Base-by-base conservation (phyloP, 164 flowering plant genomes). In the Sedum album region DNA sequence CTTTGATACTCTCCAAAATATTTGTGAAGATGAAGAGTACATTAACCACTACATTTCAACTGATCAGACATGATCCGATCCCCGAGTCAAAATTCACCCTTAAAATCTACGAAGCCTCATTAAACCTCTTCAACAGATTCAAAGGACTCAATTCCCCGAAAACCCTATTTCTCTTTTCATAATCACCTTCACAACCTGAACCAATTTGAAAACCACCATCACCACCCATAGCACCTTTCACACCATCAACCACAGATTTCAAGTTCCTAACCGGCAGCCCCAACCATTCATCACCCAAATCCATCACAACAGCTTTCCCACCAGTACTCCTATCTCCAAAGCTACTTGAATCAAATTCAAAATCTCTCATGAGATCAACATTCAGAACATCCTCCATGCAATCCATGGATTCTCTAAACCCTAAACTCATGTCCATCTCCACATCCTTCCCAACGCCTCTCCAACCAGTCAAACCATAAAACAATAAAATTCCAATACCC, bases 241-340 rank as follows among this genome's bases (percentile, higher is more conserved):
- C 46, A 1, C 65, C 77, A 30, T 35, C 53, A 35, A 48, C 46
- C 60, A 60, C 73, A 20, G 85, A 84, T 70, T 68, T 79, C 51
- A 84, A 67, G 44, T 82, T 86, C 76, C 90, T 62, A 69, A 84
- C 68, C 1, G 88, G 86, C 75, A 84, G 76, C 20, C 79, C 80
- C 72, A 84, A 67, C 0, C 85, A 79, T 33, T 68, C 73, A 23
- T 76, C 66, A 57, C 38, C 66, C 31, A 48, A 28, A 26, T 21
- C 48, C 1, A n/a, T n/a, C n/a, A n/a, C n/a, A n/a, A n/a, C n/a
- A 71, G 41, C 46, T n/a, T 61, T 42, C n/a, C 65, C 66, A 49
- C 46, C 76, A 46, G n/a, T n/a, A 31, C 53, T 42, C 70, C 70
- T 5, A 26, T 4, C 66, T 15, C 48, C 48, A 44, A 3, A 14